These are phyloP conservation scores for Leersia perrieri DNA, from an alignment of 176 grass and related monocot genomes.

Conservation along the genomic window DNA sequence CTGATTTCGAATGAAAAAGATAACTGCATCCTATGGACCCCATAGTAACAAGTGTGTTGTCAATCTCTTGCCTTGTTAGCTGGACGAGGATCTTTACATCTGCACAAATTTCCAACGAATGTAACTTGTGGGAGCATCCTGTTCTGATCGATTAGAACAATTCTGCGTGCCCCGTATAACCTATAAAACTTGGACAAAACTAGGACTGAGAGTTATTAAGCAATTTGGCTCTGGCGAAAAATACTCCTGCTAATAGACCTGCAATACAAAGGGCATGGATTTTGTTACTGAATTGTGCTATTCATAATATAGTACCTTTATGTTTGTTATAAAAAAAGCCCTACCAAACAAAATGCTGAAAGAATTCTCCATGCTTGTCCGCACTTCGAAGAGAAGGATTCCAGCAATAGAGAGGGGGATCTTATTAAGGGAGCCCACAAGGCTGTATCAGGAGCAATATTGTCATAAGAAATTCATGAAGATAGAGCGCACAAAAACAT, in stretches of 20 bases:
- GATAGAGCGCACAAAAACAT: neutral
- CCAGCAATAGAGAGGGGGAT: conserved; percentile 88
- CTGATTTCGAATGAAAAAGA: neutral
- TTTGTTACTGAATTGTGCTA: neutral
- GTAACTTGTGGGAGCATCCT: neutral
- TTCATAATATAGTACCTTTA: neutral
- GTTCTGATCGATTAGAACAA: neutral
- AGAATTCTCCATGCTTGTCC: conserved; percentile 81
- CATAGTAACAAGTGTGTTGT: conserved; percentile 11
- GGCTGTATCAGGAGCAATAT: conserved; percentile 47
- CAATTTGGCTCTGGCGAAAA: conserved; percentile 85
- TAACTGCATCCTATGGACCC: neutral
- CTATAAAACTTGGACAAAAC: neutral
- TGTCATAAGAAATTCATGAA: conserved; percentile 6
- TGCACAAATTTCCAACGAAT: conserved; percentile 29
- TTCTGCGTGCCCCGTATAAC: conserved; percentile 12
- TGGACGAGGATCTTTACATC: conserved; percentile 20
- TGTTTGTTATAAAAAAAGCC: neutral
- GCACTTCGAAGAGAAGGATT: conserved; percentile 80
- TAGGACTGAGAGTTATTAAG: conserved; percentile 44
- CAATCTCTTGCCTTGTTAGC: conserved; percentile 19
- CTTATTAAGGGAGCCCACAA: conserved; percentile 94
- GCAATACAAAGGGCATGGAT: neutral
- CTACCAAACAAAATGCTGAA: conserved; percentile 81
- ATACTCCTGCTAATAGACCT: conserved; percentile 87